phyloP scores from a whole-genome alignment of 495 filamentous ascomycete genomes.

The Astrothelium macrocarpum region DNA sequence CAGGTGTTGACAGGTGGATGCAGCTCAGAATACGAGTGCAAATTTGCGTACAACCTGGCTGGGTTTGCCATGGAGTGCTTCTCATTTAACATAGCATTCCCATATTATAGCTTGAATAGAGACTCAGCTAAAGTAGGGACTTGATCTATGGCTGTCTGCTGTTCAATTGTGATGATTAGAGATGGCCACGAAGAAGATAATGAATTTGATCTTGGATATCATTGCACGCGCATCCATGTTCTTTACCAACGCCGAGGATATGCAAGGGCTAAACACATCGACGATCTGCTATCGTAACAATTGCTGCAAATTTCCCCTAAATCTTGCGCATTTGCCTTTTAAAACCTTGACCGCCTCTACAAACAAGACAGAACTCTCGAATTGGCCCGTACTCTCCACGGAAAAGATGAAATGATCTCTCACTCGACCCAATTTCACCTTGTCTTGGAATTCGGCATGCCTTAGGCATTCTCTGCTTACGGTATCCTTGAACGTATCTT shows the following conservation, averaged over 20 bases:
- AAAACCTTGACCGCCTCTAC: constrained; percentile 75
- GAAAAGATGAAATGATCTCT: constrained; percentile 96
- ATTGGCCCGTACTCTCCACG: constrained; percentile 90
- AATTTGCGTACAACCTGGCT: too few species aligned
- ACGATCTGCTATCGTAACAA: constrained; percentile 13
- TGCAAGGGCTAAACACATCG: background rate
- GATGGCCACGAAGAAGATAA: too few species aligned
- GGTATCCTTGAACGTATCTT: constrained; percentile 75
- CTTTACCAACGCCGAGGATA: background rate
- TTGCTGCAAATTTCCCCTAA: constrained; percentile 53
- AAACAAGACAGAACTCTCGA: constrained; percentile 82
- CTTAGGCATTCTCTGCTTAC: constrained; percentile 86
- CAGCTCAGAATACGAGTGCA: background rate
- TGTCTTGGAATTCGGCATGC: constrained; percentile 86
- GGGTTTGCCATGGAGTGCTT: background rate
- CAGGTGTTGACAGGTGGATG: background rate
- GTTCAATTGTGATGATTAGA: background rate
- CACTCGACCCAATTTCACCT: constrained; percentile 83
- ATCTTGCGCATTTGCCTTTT: constrained; percentile 61
- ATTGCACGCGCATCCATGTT: background rate
- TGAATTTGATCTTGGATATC: background rate
- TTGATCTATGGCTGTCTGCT: background rate
- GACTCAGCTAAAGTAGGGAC: background rate
- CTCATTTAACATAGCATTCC: background rate
- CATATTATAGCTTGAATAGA: background rate